Evolutionary conservation across 2,329 filamentous ascomycete species (phyloP).

Genomic region (Emericellopsis cladophorae): DNA sequence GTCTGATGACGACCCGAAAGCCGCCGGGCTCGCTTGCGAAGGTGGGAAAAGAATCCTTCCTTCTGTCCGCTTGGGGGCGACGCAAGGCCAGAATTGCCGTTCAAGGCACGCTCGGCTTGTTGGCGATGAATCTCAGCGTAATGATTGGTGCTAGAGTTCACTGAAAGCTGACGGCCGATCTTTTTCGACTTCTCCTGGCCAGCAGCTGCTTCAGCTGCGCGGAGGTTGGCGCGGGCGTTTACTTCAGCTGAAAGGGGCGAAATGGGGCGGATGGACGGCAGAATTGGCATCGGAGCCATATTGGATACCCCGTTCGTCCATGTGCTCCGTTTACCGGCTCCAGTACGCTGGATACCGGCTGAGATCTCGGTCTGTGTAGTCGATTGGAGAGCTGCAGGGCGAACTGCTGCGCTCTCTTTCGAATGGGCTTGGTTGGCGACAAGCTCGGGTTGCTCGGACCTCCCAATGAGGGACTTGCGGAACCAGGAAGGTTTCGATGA

Average conservation of each 20-base stretch:
- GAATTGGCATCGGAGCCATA: slow-evolving; percentile 83
- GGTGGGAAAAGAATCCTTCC: slow-evolving; percentile 96
- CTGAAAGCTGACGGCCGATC: slow-evolving; percentile 85
- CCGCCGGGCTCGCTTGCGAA: slow-evolving; percentile 82
- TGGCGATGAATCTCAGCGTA: slow-evolving; percentile 83
- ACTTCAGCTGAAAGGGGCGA: slow-evolving; percentile 94
- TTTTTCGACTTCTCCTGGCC: slow-evolving; percentile 69
- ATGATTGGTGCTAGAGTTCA: slow-evolving; percentile 85
- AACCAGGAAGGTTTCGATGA: slow-evolving; percentile 92
- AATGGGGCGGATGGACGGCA: slow-evolving; percentile 87
- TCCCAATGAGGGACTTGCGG: slow-evolving; percentile 80
- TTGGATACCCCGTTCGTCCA: slow-evolving; percentile 66
- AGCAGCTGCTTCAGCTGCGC: slow-evolving; percentile 34
- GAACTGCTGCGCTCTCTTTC: slow-evolving; percentile 30
- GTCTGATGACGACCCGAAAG: slow-evolving; percentile 85
- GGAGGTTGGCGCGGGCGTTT: slow-evolving; percentile 72
- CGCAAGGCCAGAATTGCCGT: slow-evolving; percentile 62
- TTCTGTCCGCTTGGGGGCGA: slow-evolving; percentile 73
- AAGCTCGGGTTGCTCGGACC: slow-evolving; percentile 57
- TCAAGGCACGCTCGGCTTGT: slow-evolving; percentile 82
- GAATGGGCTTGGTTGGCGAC: slow-evolving; percentile 30
- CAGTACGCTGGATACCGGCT: slow-evolving; percentile 29
- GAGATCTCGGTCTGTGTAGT: slow-evolving; percentile 20
- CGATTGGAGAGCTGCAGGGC: slow-evolving; percentile 25
- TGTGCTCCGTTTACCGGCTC: slow-evolving; percentile 70